Conservation (phyloP, 257 asterid species). For the Solanum gandarillasii region DNA sequence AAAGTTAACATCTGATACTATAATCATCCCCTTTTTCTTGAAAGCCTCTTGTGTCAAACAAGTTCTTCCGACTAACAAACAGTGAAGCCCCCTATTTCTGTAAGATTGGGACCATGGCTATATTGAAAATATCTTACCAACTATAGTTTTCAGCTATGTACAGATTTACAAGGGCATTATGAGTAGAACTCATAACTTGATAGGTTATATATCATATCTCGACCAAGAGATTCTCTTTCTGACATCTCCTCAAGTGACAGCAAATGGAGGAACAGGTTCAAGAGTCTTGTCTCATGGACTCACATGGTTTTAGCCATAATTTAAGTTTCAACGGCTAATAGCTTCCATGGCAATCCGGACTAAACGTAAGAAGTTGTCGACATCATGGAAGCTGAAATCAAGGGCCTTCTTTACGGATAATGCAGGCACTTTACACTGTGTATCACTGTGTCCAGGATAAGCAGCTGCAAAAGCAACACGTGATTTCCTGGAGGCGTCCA, state of each 20-base stretch:
- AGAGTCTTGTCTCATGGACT: constrained; percentile 1
- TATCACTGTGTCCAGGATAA: constrained; percentile 46
- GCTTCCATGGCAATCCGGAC: constrained; percentile 88
- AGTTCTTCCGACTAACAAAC: neutral
- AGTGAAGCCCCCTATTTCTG: neutral
- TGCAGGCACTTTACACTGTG: constrained; percentile 44
- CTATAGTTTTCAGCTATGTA: constrained; percentile 23
- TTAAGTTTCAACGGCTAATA: constrained; percentile 37
- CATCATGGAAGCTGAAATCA: constrained; percentile 88
- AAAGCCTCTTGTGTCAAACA: neutral
- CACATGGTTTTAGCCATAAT: constrained; percentile 4
- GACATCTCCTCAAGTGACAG: constrained; percentile 8
- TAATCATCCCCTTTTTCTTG: neutral
- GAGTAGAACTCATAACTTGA: constrained; percentile 15
- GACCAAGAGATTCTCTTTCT: neutral
- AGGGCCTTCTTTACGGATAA: constrained; percentile 65
- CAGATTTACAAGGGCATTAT: constrained; percentile 39
- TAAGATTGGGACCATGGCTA: neutral
- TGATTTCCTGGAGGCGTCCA: constrained; percentile 96
- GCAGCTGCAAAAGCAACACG: constrained; percentile 66
- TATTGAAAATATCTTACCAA: constrained; percentile 1
- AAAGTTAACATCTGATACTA: neutral
- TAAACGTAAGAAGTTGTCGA: constrained; percentile 68
- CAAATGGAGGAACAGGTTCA: constrained; percentile 7
- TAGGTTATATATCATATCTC: constrained; percentile 3